Evolutionary conservation across 371 early-diverging fungal species (phyloP), one percentile per base, ranked within the genome.

Genomic region (Saksenaea oblongispora): DNA sequence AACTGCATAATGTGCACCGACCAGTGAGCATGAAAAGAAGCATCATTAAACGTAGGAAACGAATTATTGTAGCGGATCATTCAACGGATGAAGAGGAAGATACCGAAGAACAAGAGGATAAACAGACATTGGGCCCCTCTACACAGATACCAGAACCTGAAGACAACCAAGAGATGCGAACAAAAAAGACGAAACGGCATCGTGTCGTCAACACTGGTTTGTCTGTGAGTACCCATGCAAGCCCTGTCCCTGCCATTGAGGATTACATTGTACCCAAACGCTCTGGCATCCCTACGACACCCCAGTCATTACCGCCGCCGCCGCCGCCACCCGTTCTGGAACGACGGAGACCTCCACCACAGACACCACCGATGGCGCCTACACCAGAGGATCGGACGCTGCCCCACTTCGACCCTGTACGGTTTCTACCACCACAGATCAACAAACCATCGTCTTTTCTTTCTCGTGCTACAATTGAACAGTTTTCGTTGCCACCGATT

Each of bases 1-100:
- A 91, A 70, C 73, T 93, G 36, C 95, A 96, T 76, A 81, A 85
- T 71, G 78, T 86, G 54, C 85, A 88, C 74, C 86, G 87, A 59
- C 97, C 87, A 42, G 84, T 90, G 5, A 89, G 87, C 41, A 91
- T 95, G 91, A 93, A 91, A 74, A 74, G 91, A 22, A 83, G 85
- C 9, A 86, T 93, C 13, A 95, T 95, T 72, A 93, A 93, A 72
- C 85, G 94, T 18, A 83, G 95, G 22, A 91, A 92, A 54, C 82
- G 95, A 34, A 82, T 89, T 27, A 78, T 83, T 34, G 72, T 75
- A 2, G 51, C 67, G 7, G 65, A 64, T 2, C n/a, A 65, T 7
- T 15, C 35, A 7, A 27, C 15, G 42, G 65, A 69, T 56, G 66
- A 62, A 44, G 72, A 67, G 7, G 58, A 55, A 10, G 72, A 66